A percentile compares a stretch with the other conserved stretches of the same genome.
Conservation (phyloP, 345 rosid genomes). For the Linum trigynum region DNA sequence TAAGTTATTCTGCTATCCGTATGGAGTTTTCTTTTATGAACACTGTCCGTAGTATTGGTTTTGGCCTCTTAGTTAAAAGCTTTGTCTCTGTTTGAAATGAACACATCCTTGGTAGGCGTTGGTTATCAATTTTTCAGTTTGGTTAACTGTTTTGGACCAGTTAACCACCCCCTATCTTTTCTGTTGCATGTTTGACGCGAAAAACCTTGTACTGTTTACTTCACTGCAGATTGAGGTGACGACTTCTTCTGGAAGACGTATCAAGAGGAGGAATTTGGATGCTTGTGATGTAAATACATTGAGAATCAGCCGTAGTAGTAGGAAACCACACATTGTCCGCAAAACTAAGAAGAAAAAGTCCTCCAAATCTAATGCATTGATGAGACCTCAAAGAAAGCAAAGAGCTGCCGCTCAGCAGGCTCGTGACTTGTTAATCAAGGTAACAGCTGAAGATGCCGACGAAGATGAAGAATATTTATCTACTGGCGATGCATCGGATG, state of each 20-base stretch:
- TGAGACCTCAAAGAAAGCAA: conserved; percentile 85
- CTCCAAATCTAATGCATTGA: conserved; percentile 50
- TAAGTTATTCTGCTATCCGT: not conserved
- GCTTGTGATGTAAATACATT: conserved; percentile 47
- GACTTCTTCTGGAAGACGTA: conserved; percentile 92
- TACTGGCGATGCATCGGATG: conserved; percentile 59
- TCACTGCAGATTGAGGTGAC: conserved; percentile 54
- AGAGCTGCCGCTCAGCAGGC: conserved; percentile 97
- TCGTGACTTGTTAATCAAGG: conserved; percentile 67
- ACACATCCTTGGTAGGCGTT: no score
- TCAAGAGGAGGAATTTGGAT: conserved; percentile 77
- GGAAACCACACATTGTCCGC: conserved; percentile 47
- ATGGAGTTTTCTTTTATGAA: not conserved
- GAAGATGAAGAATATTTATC: conserved; percentile 65
- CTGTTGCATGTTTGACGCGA: conserved; percentile 8
- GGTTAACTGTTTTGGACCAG: no score
- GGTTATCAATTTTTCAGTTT: no score
- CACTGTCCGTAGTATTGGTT: no score
- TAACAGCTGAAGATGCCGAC: conserved; percentile 68
- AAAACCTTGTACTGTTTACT: not conserved
- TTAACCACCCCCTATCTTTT: not conserved
- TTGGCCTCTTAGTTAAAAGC: not conserved
- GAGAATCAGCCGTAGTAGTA: conserved; percentile 29
- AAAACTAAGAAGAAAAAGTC: conserved; percentile 47
- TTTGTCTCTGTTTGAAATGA: no score